A percentile compares a stretch with the other conserved stretches of the same genome.
These are phyloP conservation scores for Hypoxylon crocopeplum DNA, from an alignment of 495 filamentous ascomycete species.

Conservation along the genomic window DNA sequence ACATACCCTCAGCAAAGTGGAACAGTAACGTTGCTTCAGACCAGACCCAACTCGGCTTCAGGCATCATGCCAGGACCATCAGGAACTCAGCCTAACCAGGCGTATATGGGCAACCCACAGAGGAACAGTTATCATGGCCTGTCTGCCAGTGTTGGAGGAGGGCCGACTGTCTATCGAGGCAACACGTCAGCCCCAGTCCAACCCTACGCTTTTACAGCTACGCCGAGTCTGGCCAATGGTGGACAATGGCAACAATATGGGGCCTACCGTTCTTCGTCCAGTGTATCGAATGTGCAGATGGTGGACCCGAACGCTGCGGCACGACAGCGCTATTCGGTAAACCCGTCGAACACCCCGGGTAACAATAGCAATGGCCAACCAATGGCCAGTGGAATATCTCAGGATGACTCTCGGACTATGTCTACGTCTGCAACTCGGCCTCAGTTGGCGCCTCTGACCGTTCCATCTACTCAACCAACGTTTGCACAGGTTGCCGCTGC, in stretches of 20 bases:
- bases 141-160: slow-evolving; percentile 53
- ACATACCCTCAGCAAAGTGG: slow-evolving; percentile 82
- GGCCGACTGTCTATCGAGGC: slow-evolving; percentile 70
- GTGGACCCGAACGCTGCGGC: slow-evolving; percentile 54
- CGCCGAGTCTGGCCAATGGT: slow-evolving; percentile 68
- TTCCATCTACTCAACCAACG: slow-evolving; percentile 42
- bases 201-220: slow-evolving; percentile 84
- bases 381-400: slow-evolving; percentile 23
- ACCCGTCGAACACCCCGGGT: slow-evolving; percentile 53
- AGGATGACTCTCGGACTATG: slow-evolving; percentile 35
- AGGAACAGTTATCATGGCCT: slow-evolving; percentile 69
- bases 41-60: slow-evolving; percentile 74
- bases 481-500: slow-evolving; percentile 45
- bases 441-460: slow-evolving; percentile 40
- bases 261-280: slow-evolving; percentile 69
- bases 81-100: slow-evolving; percentile 61
- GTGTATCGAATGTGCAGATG: slow-evolving; percentile 60
- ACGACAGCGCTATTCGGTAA: slow-evolving; percentile 63
- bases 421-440: slow-evolving; percentile 41
- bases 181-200: slow-evolving; percentile 72
- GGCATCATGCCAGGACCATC: slow-evolving; percentile 64
- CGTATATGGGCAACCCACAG: slow-evolving; percentile 63
- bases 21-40: slow-evolving; percentile 82
- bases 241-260: slow-evolving; percentile 71
- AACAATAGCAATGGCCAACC: slow-evolving; percentile 1